Evolutionary conservation across 192 early-diverging fungal genomes (phyloP).

Genomic region (Piromyces finnis): DNA sequence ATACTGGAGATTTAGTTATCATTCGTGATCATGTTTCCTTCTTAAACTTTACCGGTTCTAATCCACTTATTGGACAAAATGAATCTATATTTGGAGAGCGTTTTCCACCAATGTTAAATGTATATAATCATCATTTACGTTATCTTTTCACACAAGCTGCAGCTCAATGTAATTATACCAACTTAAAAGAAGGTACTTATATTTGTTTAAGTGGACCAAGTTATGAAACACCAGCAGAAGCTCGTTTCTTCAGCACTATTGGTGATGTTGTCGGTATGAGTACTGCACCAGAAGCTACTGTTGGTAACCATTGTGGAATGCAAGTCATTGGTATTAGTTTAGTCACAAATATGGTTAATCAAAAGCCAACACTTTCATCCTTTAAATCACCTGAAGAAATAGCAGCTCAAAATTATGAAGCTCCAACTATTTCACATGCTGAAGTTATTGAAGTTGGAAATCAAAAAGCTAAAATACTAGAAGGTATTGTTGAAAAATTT

Average conservation of each 20-base stretch:
- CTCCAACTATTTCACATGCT: background rate
- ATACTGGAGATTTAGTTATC: constrained; percentile 72
- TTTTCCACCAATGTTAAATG: constrained; percentile 68
- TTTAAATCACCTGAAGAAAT: background rate
- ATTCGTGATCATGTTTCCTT: constrained; percentile 61
- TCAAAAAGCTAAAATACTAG: background rate
- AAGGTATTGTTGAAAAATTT: background rate
- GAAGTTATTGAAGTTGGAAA: background rate
- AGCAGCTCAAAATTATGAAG: background rate
- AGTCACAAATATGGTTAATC: constrained; percentile 52
- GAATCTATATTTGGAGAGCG: constrained; percentile 63
- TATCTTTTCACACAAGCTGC: constrained; percentile 47
- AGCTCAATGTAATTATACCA: background rate
- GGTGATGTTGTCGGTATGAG: constrained; percentile 81
- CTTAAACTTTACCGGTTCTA: constrained; percentile 47
- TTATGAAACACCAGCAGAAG: constrained; percentile 79
- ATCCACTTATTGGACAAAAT: constrained; percentile 74
- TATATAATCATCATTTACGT: constrained; percentile 66
- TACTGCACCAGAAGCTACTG: constrained; percentile 73
- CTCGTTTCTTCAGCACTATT: constrained; percentile 34
- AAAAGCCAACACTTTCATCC: background rate
- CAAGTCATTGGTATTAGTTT: constrained; percentile 59
- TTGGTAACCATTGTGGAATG: constrained; percentile 70
- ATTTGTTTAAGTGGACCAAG: constrained; percentile 72
- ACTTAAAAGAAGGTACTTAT: constrained; percentile 62